Conservation (phyloP, 148 eudicot species). For the Polygonum maritimum region DNA sequence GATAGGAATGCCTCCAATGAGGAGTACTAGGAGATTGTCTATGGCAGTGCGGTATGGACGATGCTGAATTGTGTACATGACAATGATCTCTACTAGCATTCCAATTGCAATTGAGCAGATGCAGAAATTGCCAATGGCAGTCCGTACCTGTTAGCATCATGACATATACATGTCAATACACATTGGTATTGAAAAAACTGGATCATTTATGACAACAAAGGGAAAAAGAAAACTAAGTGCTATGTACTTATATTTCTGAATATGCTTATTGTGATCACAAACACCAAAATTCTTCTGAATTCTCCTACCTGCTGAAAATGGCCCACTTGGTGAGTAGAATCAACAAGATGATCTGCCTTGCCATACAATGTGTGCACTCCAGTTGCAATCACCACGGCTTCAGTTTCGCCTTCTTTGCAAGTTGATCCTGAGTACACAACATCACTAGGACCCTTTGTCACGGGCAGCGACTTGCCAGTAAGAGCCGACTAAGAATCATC, state of each 20-base stretch:
- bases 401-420: conserved; percentile 49
- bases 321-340: conserved; percentile 42
- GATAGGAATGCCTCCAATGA: conserved; percentile 42
- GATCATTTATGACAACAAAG: too few relatives aligned
- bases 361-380: conserved; percentile 50
- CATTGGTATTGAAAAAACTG: too few relatives aligned
- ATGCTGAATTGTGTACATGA: conserved; percentile 39
- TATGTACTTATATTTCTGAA: too few relatives aligned
- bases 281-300: background rate
- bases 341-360: conserved; percentile 56
- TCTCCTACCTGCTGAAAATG: conserved; percentile 38
- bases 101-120: conserved; percentile 41
- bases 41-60: conserved; percentile 35
- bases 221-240: too few relatives aligned
- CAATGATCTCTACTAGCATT: conserved; percentile 38
- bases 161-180: too few relatives aligned
- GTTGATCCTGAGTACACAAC: conserved; percentile 49
- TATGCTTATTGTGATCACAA: too few relatives aligned
- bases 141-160: conserved; percentile 23
- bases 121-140: conserved; percentile 48
- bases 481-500: conserved; percentile 31
- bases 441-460: conserved; percentile 35
- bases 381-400: conserved; percentile 45
- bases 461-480: conserved; percentile 49
- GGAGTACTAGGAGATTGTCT: conserved; percentile 37